Evolutionary conservation across 140 eudicot genomes (phyloP), one percentile per base, ranked within the genome.

Genomic region (Flaveria floridana): DNA sequence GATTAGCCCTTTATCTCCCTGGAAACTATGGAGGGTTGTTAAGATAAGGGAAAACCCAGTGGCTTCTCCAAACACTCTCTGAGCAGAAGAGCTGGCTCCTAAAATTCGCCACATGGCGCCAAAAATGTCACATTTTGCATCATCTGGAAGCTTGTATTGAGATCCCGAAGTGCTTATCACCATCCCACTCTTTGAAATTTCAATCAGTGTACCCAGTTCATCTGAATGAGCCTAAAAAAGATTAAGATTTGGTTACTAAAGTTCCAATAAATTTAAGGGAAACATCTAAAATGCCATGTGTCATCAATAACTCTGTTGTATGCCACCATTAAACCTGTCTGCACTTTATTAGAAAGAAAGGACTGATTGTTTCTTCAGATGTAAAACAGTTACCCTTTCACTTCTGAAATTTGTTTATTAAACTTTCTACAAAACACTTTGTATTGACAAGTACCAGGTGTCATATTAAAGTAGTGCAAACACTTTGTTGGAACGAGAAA

Each of bases 41-140:
- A 91, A 62, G 73, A 95, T 51, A 67, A 95, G 95, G 53, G 99
- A 89, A 75, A 95, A 95, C 39, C 99, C 99, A 63, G 99, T 88
- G 58, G 92, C 88, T 85, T 95, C 99, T 79, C 99, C 99, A 61
- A 95, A 95, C 68, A 91, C 96, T 84, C 88, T 88, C 82, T 89
- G 97, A 73, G 95, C 92, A 15, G 96, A 82, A 39, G 57, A 71
- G 76, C 85, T 91, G 67, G 78, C 86, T 65, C 92, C 96, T 71
- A 95, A 71, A 71, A 91, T 83, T 68, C 99, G 99, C 97, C 99
- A 95, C 62, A 91, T 51, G 76, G 97, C 90, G 78, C 95, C 99
- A 77, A 88, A 89, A 73, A 85, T 83, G 78, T 95, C 99, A 61
- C 95, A 95, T 79, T 82, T 91, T 67, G 97, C 99, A 79, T 87